These are phyloP conservation scores for Entrophospora sp. DNA, from an alignment of 192 early-diverging fungal species.

Conservation along the genomic window DNA sequence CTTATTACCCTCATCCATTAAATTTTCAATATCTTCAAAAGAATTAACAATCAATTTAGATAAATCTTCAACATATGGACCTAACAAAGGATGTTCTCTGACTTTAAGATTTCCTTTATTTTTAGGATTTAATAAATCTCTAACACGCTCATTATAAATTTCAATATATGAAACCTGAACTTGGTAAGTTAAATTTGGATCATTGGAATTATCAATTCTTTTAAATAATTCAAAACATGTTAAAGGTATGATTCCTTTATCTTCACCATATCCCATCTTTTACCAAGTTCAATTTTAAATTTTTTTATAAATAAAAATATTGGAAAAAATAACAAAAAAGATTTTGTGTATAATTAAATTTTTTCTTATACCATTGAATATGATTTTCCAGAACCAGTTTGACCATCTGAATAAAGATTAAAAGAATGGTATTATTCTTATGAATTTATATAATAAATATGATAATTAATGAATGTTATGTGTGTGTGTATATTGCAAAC, in stretches of 20 bases:
- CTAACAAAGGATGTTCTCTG: slow-evolving; percentile 67
- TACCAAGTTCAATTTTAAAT: neutral
- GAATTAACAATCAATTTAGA: slow-evolving; percentile 73
- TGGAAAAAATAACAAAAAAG: too few species aligned
- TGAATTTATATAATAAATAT: slow-evolving; percentile 5
- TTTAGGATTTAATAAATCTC: slow-evolving; percentile 71
- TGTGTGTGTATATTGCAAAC: neutral
- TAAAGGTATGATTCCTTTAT: slow-evolving; percentile 80
- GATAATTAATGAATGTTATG: neutral
- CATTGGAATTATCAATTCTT: slow-evolving; percentile 38
- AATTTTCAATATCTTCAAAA: slow-evolving; percentile 53
- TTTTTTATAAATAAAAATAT: too few species aligned
- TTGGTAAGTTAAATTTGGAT: slow-evolving; percentile 42
- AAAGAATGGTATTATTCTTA: too few species aligned
- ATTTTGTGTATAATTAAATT: too few species aligned
- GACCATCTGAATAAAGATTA: slow-evolving; percentile 46
- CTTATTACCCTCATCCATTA: slow-evolving; percentile 79
- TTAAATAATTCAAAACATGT: slow-evolving; percentile 76
- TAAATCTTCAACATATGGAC: slow-evolving; percentile 89
- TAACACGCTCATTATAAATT: slow-evolving; percentile 81
- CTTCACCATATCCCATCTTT: slow-evolving; percentile 63
- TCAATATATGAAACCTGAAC: slow-evolving; percentile 88
- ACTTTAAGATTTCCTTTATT: slow-evolving; percentile 71
- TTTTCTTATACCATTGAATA: slow-evolving; percentile 48
- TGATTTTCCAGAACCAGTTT: slow-evolving; percentile 70